Conservation (phyloP, 139 green algal genomes). For the Coelastrella sp. region DNA sequence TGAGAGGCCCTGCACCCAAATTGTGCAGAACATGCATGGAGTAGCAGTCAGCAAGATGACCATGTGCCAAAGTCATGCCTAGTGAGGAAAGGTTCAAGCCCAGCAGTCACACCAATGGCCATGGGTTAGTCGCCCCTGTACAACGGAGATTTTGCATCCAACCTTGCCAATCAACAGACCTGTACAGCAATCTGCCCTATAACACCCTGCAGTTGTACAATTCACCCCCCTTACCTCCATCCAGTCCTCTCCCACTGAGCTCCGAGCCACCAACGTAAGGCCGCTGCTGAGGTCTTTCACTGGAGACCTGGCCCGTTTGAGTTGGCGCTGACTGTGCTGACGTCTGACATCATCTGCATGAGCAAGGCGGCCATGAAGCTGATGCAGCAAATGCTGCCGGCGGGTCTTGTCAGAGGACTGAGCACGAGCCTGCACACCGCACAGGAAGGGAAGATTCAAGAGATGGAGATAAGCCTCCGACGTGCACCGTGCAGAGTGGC, state of each 20-base stretch:
- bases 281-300: neutral
- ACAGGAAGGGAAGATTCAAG: too few species aligned
- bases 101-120: too few species aligned
- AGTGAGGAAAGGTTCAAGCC: too few species aligned
- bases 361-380: constrained; percentile 21
- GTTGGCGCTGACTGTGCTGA: constrained; percentile 29
- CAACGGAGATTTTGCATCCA: too few species aligned
- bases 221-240: constrained; percentile 24
- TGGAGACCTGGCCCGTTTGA: neutral
- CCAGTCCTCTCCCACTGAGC: constrained; percentile 21
- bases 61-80: too few species aligned
- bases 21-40: too few species aligned
- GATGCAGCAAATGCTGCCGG: constrained; percentile 17
- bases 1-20: constrained; percentile 28
- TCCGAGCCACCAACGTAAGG: neutral
- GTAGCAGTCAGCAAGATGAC: too few species aligned
- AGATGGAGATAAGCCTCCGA: too few species aligned
- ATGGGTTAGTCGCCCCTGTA: too few species aligned
- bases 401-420: constrained; percentile 33
- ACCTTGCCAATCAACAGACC: too few species aligned
- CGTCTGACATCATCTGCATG: constrained; percentile 14
- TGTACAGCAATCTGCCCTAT: too few species aligned
- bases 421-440: constrained; percentile 21
- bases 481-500: too few species aligned
- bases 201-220: neutral